These are phyloP conservation scores for Xylaria scruposa DNA, from an alignment of 495 filamentous ascomycete species.

Conservation along the genomic window DNA sequence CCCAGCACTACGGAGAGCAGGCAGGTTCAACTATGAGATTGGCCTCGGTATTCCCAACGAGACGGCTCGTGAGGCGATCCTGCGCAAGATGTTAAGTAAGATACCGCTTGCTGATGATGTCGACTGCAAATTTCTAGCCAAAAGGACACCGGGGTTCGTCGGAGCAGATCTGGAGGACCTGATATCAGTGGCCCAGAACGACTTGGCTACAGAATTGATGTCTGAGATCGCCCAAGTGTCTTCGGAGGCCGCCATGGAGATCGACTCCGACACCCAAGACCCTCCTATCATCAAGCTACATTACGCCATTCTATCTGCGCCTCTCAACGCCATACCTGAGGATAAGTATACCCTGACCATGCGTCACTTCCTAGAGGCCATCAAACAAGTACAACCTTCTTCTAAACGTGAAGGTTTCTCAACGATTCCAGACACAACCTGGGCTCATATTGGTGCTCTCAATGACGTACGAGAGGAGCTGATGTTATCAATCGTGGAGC, in stretches of 20 bases:
- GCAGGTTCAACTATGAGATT: slow-evolving; percentile 91
- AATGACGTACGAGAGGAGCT: slow-evolving; percentile 80
- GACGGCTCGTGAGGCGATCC: slow-evolving; percentile 79
- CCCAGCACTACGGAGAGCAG: slow-evolving; percentile 82
- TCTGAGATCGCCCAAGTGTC: slow-evolving; percentile 50
- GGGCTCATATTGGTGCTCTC: slow-evolving; percentile 90
- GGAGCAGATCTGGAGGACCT: slow-evolving; percentile 91
- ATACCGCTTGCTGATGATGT: slow-evolving; percentile 73
- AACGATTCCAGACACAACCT: slow-evolving; percentile 95
- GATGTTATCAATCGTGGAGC: slow-evolving; percentile 86
- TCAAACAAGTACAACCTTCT: slow-evolving; percentile 88
- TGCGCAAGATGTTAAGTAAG: slow-evolving; percentile 76
- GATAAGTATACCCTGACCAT: slow-evolving; percentile 50
- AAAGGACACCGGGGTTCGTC: slow-evolving; percentile 91
- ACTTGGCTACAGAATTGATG: slow-evolving; percentile 63
- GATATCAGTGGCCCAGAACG: slow-evolving; percentile 74
- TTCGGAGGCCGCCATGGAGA: slow-evolving; percentile 34
- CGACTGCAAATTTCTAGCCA: slow-evolving; percentile 80
- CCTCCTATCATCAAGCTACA: slow-evolving; percentile 36
- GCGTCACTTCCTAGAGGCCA: slow-evolving; percentile 59
- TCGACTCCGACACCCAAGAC: slow-evolving; percentile 31
- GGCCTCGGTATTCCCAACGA: slow-evolving; percentile 95
- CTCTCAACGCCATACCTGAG: slow-evolving; percentile 51
- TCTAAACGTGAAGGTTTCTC: slow-evolving; percentile 96
- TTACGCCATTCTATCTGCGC: slow-evolving; percentile 35